phyloP scores from a whole-genome alignment of 371 early-diverging fungal species.

The Apophysomyces sp. region DNA sequence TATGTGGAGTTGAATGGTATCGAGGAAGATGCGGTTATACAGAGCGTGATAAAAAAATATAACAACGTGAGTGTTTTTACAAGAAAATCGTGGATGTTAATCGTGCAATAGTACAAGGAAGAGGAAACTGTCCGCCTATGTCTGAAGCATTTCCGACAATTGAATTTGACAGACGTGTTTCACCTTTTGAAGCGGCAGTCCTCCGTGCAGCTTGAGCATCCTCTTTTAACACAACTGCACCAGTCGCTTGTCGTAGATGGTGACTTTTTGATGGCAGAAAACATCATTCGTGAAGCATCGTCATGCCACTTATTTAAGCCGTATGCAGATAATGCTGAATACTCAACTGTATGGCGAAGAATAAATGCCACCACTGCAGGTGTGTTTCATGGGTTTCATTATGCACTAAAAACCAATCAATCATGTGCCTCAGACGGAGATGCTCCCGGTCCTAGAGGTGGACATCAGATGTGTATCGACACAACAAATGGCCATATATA shows the following conservation, averaged over 20 bases:
- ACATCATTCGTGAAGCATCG: constrained; percentile 60
- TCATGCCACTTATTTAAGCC: constrained; percentile 64
- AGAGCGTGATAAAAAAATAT: constrained; percentile 60
- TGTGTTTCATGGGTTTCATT: background rate
- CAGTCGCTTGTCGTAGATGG: constrained; percentile 64
- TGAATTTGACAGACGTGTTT: constrained; percentile 74
- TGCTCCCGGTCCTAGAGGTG: constrained; percentile 76
- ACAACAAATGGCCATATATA: constrained; percentile 73
- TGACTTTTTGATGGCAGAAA: constrained; percentile 73
- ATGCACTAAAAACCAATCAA: no score
- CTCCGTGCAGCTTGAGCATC: constrained; percentile 71
- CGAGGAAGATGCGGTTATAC: constrained; percentile 63
- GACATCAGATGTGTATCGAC: constrained; percentile 97
- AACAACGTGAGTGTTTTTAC: constrained; percentile 52
- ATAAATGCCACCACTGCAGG: constrained; percentile 42
- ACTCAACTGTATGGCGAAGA: constrained; percentile 73
- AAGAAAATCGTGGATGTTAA: background rate
- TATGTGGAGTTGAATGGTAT: constrained; percentile 86
- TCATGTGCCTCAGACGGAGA: no score
- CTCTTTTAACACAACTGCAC: constrained; percentile 76
- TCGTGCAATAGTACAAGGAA: constrained; percentile 73
- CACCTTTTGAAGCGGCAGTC: constrained; percentile 64
- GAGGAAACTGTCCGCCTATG: constrained; percentile 80
- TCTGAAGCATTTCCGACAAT: constrained; percentile 87
- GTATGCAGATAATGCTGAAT: constrained; percentile 64